These are phyloP conservation scores for Eimeria praecox DNA, from an alignment of 169 alveolate genomes.

Conservation along the genomic window DNA sequence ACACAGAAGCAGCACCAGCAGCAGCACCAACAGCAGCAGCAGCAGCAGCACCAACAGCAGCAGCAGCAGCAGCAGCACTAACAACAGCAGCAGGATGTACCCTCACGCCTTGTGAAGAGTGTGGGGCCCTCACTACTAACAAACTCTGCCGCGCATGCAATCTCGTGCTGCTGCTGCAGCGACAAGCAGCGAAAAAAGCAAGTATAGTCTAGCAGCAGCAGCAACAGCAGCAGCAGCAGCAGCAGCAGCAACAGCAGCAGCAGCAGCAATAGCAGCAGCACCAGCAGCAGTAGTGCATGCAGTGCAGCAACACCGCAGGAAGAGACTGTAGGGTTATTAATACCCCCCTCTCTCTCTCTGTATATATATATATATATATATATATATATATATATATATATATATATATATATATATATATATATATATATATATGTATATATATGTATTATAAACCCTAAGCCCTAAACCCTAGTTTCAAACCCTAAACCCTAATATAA, in stretches of 20 bases:
- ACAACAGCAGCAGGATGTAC: too few relatives aligned
- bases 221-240: too few relatives aligned
- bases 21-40: background rate
- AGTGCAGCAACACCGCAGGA: too few relatives aligned
- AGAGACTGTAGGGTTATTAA: too few relatives aligned
- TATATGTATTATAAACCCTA: background rate
- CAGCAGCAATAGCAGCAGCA: conserved; percentile 17
- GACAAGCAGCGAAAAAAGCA: background rate
- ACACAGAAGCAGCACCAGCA: background rate
- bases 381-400: background rate
- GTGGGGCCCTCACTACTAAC: too few relatives aligned
- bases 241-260: too few relatives aligned
- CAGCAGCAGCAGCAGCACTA: conserved; percentile 13
- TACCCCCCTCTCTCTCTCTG: too few relatives aligned
- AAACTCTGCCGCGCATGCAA: too few relatives aligned
- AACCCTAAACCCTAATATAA: background rate
- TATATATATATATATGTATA: background rate
- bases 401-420: background rate
- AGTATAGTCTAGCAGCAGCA: background rate
- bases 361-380: background rate
- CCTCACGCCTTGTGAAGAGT: background rate
- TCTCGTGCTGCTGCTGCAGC: background rate
- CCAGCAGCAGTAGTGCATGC: background rate
- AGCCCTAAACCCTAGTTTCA: background rate
- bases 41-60: conserved; percentile 15